A percentile compares a stretch with the other conserved stretches of the same genome.
Conservation (phyloP, 139 green algal species). For the Mesotaenium endlicherianum region DNA sequence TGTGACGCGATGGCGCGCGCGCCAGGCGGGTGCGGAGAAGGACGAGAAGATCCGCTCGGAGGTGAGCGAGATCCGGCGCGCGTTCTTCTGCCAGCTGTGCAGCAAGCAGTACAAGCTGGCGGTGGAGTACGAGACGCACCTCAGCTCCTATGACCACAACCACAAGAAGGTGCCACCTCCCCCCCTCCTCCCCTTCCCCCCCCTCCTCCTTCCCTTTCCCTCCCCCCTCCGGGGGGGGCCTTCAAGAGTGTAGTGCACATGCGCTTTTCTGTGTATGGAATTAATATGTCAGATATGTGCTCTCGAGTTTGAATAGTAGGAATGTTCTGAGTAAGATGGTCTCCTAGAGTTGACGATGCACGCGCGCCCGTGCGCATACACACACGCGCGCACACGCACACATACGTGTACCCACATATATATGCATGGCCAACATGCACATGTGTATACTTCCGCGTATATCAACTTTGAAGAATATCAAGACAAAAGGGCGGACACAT, state of each 20-base stretch:
- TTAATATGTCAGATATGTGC: background rate
- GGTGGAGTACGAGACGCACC: conserved; percentile 80
- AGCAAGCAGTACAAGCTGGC: conserved; percentile 87
- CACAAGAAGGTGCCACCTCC: conserved; percentile 35
- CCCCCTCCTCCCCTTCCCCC: background rate
- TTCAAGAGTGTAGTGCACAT: background rate
- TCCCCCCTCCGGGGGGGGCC: background rate
- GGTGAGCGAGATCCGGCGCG: conserved; percentile 66
- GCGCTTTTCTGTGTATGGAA: conserved; percentile 3
- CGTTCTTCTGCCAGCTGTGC: conserved; percentile 88
- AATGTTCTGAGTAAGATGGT: background rate
- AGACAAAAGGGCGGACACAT: background rate
- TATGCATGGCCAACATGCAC: background rate
- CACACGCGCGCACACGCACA: background rate
- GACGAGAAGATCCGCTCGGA: conserved; percentile 72
- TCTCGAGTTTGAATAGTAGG: background rate
- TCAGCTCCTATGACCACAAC: conserved; percentile 77
- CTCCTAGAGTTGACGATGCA: background rate
- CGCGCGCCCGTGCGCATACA: background rate
- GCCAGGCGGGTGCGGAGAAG: conserved; percentile 63
- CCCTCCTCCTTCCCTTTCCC: background rate
- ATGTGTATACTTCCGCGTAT: background rate
- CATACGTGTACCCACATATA: background rate
- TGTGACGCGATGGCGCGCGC: background rate
- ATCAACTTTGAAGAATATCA: background rate